phyloP scores from a whole-genome alignment of 2,329 filamentous ascomycete genomes.

The Ophiosphaerella narmari region DNA sequence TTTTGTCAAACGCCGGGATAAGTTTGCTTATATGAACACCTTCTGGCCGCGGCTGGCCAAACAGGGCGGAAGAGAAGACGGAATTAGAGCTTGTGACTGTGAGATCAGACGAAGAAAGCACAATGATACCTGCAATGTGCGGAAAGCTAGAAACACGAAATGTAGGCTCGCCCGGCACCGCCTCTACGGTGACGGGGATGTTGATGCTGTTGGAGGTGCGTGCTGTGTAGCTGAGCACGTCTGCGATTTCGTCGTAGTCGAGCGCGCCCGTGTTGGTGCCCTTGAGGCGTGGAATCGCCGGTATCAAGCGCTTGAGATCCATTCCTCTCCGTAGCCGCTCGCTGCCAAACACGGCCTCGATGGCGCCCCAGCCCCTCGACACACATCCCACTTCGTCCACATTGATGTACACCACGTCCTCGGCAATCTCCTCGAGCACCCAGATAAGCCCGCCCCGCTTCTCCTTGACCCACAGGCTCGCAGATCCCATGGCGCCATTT shows the following conservation, averaged over 20 bases:
- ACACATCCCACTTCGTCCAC: conserved; percentile 80
- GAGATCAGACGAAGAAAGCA: conserved; percentile 78
- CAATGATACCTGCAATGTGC: conserved; percentile 95
- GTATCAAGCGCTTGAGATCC: conserved; percentile 78
- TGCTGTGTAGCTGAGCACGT: conserved; percentile 81
- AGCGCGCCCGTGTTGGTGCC: conserved; percentile 73
- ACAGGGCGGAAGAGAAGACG: conserved; percentile 89
- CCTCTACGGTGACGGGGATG: conserved; percentile 82
- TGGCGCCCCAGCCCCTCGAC: conserved; percentile 71
- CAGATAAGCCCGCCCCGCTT: conserved; percentile 92
- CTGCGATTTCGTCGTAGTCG: conserved; percentile 75
- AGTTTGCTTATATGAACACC: conserved; percentile 78
- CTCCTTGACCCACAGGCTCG: conserved; percentile 98
- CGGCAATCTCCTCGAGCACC: conserved; percentile 97
- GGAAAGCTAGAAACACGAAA: conserved; percentile 92
- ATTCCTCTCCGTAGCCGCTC: conserved; percentile 69
- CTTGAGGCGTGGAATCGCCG: conserved; percentile 77
- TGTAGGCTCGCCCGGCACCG: conserved; percentile 69
- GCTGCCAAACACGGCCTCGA: conserved; percentile 83
- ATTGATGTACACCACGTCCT: conserved; percentile 80
- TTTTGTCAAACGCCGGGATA: conserved; percentile 84
- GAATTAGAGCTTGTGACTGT: conserved; percentile 91
- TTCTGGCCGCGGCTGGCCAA: conserved; percentile 84
- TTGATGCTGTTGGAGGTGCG: conserved; percentile 76
- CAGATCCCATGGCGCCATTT: conserved; percentile 87